These are phyloP conservation scores for Backusella westeae DNA, from an alignment of 192 early-diverging fungal species.

Conservation along the genomic window DNA sequence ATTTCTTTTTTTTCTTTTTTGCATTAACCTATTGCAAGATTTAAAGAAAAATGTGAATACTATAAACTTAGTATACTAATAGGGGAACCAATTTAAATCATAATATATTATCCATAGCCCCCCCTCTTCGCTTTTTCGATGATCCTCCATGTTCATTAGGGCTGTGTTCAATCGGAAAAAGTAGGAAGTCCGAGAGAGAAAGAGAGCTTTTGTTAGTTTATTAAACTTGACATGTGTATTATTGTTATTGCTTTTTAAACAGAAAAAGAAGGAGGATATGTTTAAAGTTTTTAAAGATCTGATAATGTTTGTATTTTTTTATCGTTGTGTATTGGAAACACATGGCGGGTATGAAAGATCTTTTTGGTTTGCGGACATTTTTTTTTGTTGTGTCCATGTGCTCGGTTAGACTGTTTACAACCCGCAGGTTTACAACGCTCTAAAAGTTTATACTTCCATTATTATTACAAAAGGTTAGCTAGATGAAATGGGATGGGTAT, in stretches of 20 bases:
- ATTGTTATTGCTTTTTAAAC: neutral
- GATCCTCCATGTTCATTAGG: neutral
- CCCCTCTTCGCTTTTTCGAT: neutral
- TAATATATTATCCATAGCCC: neutral
- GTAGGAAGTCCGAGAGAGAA: neutral
- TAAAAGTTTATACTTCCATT: neutral
- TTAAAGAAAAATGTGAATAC: neutral
- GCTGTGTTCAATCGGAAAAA: neutral
- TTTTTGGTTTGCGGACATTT: neutral
- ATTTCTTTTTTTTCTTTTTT: too few relatives aligned
- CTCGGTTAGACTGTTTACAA: neutral
- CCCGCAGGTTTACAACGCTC: neutral
- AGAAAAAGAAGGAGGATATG: neutral
- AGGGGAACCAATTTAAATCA: neutral
- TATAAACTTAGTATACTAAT: neutral
- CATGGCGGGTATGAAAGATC: neutral
- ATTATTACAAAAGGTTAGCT: neutral
- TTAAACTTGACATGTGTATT: neutral
- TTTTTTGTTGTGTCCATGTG: neutral
- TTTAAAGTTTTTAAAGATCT: neutral
- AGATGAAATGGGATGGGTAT: neutral
- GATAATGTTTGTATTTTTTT: neutral
- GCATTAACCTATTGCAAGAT: too few relatives aligned
- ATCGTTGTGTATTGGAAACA: neutral
- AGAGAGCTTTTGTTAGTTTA: neutral